Evolutionary conservation across 129 eudicot genomes (phyloP).

Genomic region (Flaveria robusta): DNA sequence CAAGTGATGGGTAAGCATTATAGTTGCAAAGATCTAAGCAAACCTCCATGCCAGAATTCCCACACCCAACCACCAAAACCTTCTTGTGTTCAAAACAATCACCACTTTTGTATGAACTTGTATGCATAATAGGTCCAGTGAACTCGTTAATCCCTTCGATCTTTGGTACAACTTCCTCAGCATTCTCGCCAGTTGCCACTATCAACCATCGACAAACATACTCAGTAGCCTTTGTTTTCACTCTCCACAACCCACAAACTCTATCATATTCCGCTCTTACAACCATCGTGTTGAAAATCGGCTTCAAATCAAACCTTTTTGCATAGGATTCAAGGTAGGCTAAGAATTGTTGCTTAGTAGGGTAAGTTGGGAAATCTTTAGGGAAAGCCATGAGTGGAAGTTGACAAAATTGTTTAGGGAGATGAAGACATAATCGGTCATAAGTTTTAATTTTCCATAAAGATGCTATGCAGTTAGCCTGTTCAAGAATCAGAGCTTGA

Average conservation of each 20-base stretch:
- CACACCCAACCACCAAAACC: constrained; percentile 79
- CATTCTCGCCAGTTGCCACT: constrained; percentile 78
- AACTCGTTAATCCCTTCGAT: constrained; percentile 60
- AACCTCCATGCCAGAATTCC: constrained; percentile 85
- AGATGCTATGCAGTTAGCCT: constrained; percentile 61
- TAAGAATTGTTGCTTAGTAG: constrained; percentile 62
- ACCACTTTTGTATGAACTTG: constrained; percentile 64
- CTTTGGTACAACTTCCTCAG: constrained; percentile 56
- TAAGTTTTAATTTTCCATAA: constrained; percentile 64
- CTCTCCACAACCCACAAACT: constrained; percentile 52
- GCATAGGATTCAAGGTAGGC: constrained; percentile 61
- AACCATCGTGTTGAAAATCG: constrained; percentile 46
- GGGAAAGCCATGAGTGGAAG: constrained; percentile 72
- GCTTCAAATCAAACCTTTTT: constrained; percentile 37
- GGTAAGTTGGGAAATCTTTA: constrained; percentile 57
- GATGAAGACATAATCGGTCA: constrained; percentile 64
- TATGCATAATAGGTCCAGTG: constrained; percentile 50
- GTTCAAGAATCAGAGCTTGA: constrained; percentile 51
- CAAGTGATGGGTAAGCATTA: constrained; percentile 69
- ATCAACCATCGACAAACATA: constrained; percentile 57
- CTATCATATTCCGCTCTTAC: constrained; percentile 54
- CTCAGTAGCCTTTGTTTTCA: constrained; percentile 47
- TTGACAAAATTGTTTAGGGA: constrained; percentile 66
- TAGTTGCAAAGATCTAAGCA: constrained; percentile 67
- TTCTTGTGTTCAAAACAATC: constrained; percentile 50